Evolutionary conservation across 768 basidiomycete species (phyloP).

Genomic region (Hericium alpestre): DNA sequence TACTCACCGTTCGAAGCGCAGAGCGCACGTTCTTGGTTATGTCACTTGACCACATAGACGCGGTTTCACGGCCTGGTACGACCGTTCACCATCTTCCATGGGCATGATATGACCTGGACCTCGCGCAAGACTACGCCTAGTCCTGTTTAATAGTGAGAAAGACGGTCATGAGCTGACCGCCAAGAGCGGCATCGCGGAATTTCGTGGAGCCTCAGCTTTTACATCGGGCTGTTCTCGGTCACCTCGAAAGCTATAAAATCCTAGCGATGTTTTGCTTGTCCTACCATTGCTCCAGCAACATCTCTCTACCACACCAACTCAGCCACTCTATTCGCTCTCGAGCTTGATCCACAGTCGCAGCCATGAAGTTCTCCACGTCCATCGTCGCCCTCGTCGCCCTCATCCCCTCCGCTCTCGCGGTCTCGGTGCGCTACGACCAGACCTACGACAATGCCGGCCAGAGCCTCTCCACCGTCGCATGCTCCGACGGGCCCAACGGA

Average conservation of each 20-base stretch:
- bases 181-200: too few species aligned
- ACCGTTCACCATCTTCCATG: too few species aligned
- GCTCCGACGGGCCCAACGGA: slow-evolving; percentile 24
- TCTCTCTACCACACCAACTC: neutral
- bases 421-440: slow-evolving; percentile 20
- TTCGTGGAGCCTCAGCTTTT: neutral
- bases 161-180: too few species aligned
- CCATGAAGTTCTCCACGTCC: slow-evolving; percentile 19
- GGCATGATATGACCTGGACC: too few species aligned
- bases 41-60: too few species aligned
- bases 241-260: neutral
- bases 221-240: neutral
- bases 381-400: slow-evolving; percentile 13
- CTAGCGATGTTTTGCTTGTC: too few species aligned
- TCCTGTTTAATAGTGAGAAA: too few species aligned
- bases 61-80: too few species aligned
- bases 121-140: too few species aligned
- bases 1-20: too few species aligned
- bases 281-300: neutral
- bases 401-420: slow-evolving; percentile 2
- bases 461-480: slow-evolving; percentile 18
- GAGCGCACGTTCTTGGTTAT: too few species aligned
- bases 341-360: neutral
- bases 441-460: slow-evolving; percentile 19
- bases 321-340: neutral